Base-by-base conservation (phyloP, 441 rosid genomes). In the Gossypium davidsonii region DNA sequence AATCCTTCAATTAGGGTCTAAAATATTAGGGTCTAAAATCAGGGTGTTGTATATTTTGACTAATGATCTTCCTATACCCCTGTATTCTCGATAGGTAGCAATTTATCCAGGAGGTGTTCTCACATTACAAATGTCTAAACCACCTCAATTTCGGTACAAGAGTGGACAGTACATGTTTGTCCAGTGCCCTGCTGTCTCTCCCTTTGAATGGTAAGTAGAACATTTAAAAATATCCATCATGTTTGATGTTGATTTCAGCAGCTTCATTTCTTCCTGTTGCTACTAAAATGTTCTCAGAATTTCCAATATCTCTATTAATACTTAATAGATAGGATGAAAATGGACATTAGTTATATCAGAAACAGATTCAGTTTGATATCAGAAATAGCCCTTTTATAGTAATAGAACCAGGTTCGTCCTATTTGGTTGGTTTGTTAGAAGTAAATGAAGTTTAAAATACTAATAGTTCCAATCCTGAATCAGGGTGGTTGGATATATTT, bases 61-160 rank as follows among this genome's bases (percentile, higher is more conserved):
- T 64, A 21, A 26, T 73, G 18, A 52, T 49, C 42, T 60, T 46
- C 42, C 1, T 66, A 10, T 70, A 59, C 20, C 48, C n/a, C 49
- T 67, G 69, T 58, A 67, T 48, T 70, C 72, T 70, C 11, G 57
- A 48, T 72, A 94, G 98, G 97, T 94, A 62, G 98, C 95, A 9
- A 91, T 94, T 65, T 94, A 94, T 81, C 87, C 93, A 1, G 93
- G 91, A 76, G 75, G 86, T 23, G 93, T 89, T 81, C 77, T 83
- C 39, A 85, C 88, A 72, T 63, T 89, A 78, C 86, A 85, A 60
- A 89, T 89, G 91, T 82, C 85, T 42, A 89, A 85, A 83, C 93
- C 91, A 53, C 59, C 86, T 60, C 90, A 88, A 65, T 89, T 89
- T 74, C 83, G 80, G 21, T 83, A 89, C 78, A 89, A 84, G 80